Evolutionary conservation across 208 protist species (phyloP).

Genomic region (Leishmania gerbilli): DNA sequence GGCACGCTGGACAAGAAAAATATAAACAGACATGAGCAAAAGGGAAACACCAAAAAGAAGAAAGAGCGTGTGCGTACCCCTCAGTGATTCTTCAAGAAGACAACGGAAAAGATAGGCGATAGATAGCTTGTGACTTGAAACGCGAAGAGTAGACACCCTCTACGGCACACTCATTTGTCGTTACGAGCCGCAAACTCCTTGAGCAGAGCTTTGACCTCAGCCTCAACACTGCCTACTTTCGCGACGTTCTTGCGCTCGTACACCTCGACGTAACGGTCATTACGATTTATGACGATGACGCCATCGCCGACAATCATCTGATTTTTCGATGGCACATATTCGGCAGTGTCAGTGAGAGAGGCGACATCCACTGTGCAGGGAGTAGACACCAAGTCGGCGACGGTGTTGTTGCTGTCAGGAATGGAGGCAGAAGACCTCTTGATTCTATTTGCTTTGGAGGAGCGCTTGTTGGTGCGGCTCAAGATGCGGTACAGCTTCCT

Average conservation of each 20-base stretch:
- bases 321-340: slow-evolving; percentile 19
- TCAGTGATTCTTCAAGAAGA: neutral
- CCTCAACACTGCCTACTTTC: slow-evolving; percentile 38
- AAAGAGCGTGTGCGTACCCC: neutral
- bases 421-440: slow-evolving; percentile 24
- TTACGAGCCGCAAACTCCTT: slow-evolving; percentile 35
- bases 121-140: neutral
- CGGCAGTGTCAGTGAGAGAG: slow-evolving; percentile 14
- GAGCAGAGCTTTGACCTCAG: slow-evolving; percentile 41
- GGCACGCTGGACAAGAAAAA: neutral
- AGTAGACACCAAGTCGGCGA: slow-evolving; percentile 4
- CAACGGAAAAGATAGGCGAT: neutral
- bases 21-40: neutral
- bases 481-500: slow-evolving; percentile 40
- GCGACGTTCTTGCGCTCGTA: slow-evolving; percentile 55
- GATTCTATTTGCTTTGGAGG: slow-evolving; percentile 5
- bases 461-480: slow-evolving; percentile 21
- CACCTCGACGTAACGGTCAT: slow-evolving; percentile 61
- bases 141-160: neutral
- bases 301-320: slow-evolving; percentile 53
- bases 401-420: slow-evolving; percentile 22
- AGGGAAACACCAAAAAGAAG: neutral
- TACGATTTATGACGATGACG: slow-evolving; percentile 62
- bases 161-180: neutral
- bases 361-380: slow-evolving; percentile 8